These are phyloP conservation scores for Syzygium aromaticum DNA, from an alignment of 345 rosid genomes.

Conservation along the genomic window DNA sequence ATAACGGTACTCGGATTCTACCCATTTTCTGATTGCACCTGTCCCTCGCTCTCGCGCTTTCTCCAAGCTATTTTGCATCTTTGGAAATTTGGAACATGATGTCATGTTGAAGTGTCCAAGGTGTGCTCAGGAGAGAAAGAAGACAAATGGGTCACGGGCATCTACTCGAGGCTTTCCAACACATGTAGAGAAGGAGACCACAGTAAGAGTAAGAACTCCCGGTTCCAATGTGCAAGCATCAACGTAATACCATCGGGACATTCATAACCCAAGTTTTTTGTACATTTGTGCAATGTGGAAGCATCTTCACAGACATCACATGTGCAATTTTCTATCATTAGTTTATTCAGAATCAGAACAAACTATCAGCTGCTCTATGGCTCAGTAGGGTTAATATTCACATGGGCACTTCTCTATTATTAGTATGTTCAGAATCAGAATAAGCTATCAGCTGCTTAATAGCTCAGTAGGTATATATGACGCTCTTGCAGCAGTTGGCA, in stretches of 20 bases:
- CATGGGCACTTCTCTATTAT: not conserved
- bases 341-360: not conserved
- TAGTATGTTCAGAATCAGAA: not conserved
- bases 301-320: not conserved
- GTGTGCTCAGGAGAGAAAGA: not conserved
- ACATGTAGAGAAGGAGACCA: not conserved
- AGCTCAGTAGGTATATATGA: not conserved
- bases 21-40: not conserved
- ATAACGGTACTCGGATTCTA: not conserved
- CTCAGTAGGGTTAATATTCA: not conserved
- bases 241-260: not conserved
- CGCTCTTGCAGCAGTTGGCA: not conserved
- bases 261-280: not conserved
- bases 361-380: not conserved
- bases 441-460: not conserved
- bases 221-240: not conserved
- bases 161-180: not conserved
- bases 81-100: not conserved
- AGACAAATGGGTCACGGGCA: not conserved
- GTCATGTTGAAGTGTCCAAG: not conserved
- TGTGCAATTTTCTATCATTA: not conserved
- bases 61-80: not conserved
- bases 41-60: not conserved
- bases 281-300: not conserved
- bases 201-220: not conserved